Evolutionary conservation across 495 filamentous ascomycete species (phyloP).

Genomic region (Platismatia glauca): DNA sequence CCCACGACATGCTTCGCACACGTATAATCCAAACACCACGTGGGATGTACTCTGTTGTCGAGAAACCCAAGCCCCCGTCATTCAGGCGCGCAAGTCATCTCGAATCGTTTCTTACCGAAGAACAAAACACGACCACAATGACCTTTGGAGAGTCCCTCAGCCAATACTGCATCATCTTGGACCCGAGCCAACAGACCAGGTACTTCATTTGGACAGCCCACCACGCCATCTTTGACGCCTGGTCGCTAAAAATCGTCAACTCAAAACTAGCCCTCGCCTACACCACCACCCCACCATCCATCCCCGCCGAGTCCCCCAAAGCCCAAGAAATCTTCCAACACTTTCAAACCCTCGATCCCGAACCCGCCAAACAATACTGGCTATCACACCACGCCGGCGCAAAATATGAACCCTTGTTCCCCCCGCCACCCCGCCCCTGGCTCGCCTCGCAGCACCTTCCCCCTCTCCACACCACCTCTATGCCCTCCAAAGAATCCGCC

Average conservation of each 20-base stretch:
- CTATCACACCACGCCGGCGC: not conserved
- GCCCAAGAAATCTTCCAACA: not conserved
- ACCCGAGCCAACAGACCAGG: not conserved
- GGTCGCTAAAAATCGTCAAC: not conserved
- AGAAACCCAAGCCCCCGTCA: not conserved
- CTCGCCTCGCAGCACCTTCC: not conserved
- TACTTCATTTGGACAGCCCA: constrained; percentile 2
- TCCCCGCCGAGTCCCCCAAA: not conserved
- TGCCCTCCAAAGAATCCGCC: not conserved
- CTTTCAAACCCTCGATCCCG: not conserved
- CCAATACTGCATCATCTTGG: not conserved
- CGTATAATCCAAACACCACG: not conserved
- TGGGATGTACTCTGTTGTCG: not conserved
- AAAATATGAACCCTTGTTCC: not conserved
- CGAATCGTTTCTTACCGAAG: not conserved
- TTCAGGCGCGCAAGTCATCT: not conserved
- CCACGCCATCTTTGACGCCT: not conserved
- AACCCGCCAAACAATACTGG: not conserved
- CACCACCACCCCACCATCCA: too few relatives aligned
- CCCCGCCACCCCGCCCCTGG: not conserved
- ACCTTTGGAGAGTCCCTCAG: not conserved
- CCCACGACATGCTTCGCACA: not conserved
- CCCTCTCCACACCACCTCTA: too few relatives aligned
- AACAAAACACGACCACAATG: not conserved
- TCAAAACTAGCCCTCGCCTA: not conserved